A percentile compares a stretch with the other conserved stretches of the same genome.
Evolutionary conservation across 371 early-diverging fungal genomes (phyloP).

Genomic region (Mucor circinelloides): DNA sequence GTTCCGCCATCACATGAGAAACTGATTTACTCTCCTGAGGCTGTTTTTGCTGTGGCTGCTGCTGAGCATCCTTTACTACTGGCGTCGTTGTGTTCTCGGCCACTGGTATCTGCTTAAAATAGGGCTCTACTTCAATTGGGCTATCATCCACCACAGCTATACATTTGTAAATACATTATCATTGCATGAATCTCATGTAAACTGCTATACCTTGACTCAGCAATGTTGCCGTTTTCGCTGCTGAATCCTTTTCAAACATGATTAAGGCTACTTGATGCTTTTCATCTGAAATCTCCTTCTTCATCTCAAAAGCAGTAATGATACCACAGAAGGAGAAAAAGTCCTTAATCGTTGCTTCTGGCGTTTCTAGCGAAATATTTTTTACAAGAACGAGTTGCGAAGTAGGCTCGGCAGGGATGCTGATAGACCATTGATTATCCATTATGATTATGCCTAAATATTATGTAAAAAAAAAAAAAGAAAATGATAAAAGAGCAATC

Average conservation of each 20-base stretch:
- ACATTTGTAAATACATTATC: background rate
- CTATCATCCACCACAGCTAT: slow-evolving; percentile 55
- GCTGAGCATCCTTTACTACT: slow-evolving; percentile 2
- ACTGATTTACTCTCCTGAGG: slow-evolving; percentile 54
- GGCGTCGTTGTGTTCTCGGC: background rate
- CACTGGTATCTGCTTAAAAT: slow-evolving; percentile 31
- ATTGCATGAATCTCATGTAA: background rate
- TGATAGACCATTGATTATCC: slow-evolving; percentile 11
- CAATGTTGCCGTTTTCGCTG: slow-evolving; percentile 64
- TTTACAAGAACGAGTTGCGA: slow-evolving; percentile 44
- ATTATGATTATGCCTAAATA: background rate
- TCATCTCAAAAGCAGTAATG: slow-evolving; percentile 58
- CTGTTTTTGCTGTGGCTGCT: background rate
- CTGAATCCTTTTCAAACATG: slow-evolving; percentile 52
- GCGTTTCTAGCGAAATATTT: slow-evolving; percentile 39
- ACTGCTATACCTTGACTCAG: slow-evolving; percentile 46
- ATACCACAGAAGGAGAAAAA: slow-evolving; percentile 67
- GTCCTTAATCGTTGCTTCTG: slow-evolving; percentile 51
- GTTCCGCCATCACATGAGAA: slow-evolving; percentile 56
- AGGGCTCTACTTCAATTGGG: slow-evolving; percentile 53
- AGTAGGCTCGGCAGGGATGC: slow-evolving; percentile 43
- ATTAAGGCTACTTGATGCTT: slow-evolving; percentile 50
- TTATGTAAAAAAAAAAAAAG: background rate
- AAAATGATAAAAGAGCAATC: background rate
- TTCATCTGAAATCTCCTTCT: slow-evolving; percentile 34